phyloP scores from a whole-genome alignment of 2,329 filamentous ascomycete genomes.

The Aspergillus cejpii region DNA sequence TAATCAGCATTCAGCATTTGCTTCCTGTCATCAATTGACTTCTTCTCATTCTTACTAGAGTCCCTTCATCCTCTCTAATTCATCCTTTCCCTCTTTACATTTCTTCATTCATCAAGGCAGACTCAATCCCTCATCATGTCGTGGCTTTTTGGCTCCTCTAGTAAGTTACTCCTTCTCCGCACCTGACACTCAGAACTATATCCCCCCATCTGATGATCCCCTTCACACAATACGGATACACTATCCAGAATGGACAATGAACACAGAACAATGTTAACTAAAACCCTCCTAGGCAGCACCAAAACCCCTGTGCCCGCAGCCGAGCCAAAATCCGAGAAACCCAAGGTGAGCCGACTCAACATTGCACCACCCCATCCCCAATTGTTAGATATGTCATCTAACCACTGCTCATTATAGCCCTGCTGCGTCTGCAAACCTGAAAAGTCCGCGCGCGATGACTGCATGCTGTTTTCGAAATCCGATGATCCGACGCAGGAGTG shows the following conservation, averaged over 20 bases:
- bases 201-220: constrained; percentile 1
- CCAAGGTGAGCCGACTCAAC: constrained; percentile 29
- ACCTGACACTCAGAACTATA: constrained; percentile 4
- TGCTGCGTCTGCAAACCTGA: constrained; percentile 98
- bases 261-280: no score
- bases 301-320: constrained; percentile 19
- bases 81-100: not conserved
- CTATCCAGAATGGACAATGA: not conserved
- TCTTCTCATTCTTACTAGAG: not conserved
- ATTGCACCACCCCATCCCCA: not conserved
- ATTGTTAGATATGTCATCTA: not conserved
- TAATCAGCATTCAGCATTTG: constrained; percentile 15
- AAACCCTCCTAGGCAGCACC: constrained; percentile 7
- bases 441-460: constrained; percentile 88
- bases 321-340: constrained; percentile 29
- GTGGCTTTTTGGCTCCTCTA: constrained; percentile 34
- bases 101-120: not conserved
- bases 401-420: constrained; percentile 52
- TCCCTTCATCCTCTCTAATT: not conserved
- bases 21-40: constrained; percentile 3
- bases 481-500: constrained; percentile 75
- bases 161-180: constrained; percentile 17
- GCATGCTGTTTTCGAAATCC: constrained; percentile 92
- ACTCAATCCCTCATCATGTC: constrained; percentile 22
- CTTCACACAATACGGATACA: no score